These are phyloP conservation scores for Trypethelium eluteriae DNA, from an alignment of 495 filamentous ascomycete species.

Conservation along the genomic window DNA sequence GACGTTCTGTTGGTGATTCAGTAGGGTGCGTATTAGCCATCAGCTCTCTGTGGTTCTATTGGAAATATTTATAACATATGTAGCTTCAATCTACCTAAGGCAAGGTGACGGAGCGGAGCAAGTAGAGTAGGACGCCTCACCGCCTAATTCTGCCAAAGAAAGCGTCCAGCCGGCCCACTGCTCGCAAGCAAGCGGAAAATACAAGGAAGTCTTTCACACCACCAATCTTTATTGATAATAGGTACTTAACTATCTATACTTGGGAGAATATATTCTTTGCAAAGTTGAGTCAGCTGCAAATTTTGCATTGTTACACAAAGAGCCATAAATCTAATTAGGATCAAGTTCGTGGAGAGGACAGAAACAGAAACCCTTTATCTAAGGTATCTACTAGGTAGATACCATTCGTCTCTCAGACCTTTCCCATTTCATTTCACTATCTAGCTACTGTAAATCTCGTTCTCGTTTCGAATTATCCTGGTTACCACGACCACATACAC, in stretches of 20 bases:
- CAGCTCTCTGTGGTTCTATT: not conserved
- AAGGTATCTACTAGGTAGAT: no score
- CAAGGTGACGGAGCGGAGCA: not conserved
- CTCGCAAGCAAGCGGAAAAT: not conserved
- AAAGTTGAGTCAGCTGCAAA: no score
- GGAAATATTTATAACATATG: not conserved
- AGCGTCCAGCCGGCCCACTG: not conserved
- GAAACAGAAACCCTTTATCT: no score
- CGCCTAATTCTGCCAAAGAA: not conserved
- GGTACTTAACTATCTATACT: no score
- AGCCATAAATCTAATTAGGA: no score
- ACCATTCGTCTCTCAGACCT: no score
- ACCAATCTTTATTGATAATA: not conserved
- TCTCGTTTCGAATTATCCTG: not conserved
- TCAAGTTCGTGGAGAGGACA: no score
- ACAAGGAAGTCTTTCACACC: not conserved
- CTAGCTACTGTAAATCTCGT: not conserved
- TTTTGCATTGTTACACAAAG: no score
- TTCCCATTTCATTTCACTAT: not conserved
- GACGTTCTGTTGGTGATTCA: not conserved
- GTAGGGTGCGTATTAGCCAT: not conserved
- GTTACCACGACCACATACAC: slow-evolving; percentile 70
- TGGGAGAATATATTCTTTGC: no score
- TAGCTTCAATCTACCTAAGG: not conserved
- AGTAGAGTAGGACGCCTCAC: not conserved